Evolutionary conservation across 164 flowering plant species (phyloP), one percentile per base, ranked within the genome.

Genomic region (Cinnamomum chago): DNA sequence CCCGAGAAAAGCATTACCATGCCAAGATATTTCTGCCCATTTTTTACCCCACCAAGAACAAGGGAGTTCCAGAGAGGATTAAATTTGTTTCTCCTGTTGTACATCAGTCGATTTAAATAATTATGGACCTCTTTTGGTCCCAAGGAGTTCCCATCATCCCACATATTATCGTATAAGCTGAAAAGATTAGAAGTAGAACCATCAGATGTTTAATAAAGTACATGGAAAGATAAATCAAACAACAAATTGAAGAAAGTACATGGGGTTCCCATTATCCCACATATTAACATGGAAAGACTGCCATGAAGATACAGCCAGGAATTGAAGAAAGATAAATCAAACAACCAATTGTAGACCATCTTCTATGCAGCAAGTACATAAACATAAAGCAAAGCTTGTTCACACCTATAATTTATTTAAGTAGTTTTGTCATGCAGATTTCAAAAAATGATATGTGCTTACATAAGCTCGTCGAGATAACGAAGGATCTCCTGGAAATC

Each of bases 141-240:
- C 84, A 95, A 79, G 40, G 97, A 90, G 81, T 95, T 95, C 23
- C 92, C 95, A 82, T 95, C 97, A 81, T 93, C 99, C 99, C 99
- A 95, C 99, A 93, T 95, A 79, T 92, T 89, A 80, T 95, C 99
- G 79, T 88, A 72, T 73, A 91, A 83, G 81, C 98, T 95, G 85
- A 79, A 84, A 68, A 79, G 12, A n/a, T 22, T 22, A 11, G n/a
- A 64, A 64, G 27, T 14, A 14, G 20, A 55, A 14, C 60, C 60
- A 55, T 55, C 60, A 55, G 18, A 55, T 55, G 20, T 55, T 17
- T 55, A 55, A 55, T 55, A 55, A 12, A 14, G 20, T 55, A 14
- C 14, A 30, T 30, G 35, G 35, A 30, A 30, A 30, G 35, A 30
- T 0, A 30, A 30, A 30, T 30, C 35, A 3, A 17, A 52, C 58